Percentiles rank a stretch among this genome's conserved stretches.
These are phyloP conservation scores for Colletotrichum sp. DNA, from an alignment of 2,329 filamentous ascomycete genomes.

Conservation along the genomic window DNA sequence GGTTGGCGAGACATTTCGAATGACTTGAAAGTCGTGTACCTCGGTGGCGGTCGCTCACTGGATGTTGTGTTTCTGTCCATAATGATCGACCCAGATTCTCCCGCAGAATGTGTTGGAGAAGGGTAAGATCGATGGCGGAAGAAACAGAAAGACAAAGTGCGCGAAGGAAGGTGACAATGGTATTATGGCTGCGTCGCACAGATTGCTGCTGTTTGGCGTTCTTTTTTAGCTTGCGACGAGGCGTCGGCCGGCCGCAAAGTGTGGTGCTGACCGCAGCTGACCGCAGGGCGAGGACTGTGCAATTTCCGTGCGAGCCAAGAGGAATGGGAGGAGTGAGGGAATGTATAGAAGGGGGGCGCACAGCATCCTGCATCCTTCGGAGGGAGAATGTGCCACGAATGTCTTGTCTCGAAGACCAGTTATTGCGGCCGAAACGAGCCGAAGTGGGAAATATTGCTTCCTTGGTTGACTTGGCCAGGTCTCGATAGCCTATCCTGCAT, in stretches of 20 bases:
- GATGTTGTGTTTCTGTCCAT: constrained; percentile 9
- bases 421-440: background rate
- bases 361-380: background rate
- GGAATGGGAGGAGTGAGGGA: constrained; percentile 6
- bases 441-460: background rate
- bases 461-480: background rate
- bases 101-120: background rate
- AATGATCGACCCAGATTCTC: background rate
- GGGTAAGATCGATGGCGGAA: background rate
- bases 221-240: constrained; percentile 14
- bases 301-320: constrained; percentile 11
- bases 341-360: constrained; percentile 5
- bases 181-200: constrained; percentile 13
- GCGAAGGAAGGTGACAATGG: constrained; percentile 8
- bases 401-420: background rate
- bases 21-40: constrained; percentile 7
- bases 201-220: background rate
- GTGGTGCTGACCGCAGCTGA: constrained; percentile 16
- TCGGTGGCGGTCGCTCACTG: background rate
- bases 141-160: background rate
- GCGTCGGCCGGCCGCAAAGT: constrained; percentile 14
- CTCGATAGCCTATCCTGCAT: background rate
- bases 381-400: background rate
- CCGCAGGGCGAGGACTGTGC: constrained; percentile 12
- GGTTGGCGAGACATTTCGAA: constrained; percentile 7